Conservation (phyloP, 2,329 filamentous ascomycete species). For the Cytospora mali region DNA sequence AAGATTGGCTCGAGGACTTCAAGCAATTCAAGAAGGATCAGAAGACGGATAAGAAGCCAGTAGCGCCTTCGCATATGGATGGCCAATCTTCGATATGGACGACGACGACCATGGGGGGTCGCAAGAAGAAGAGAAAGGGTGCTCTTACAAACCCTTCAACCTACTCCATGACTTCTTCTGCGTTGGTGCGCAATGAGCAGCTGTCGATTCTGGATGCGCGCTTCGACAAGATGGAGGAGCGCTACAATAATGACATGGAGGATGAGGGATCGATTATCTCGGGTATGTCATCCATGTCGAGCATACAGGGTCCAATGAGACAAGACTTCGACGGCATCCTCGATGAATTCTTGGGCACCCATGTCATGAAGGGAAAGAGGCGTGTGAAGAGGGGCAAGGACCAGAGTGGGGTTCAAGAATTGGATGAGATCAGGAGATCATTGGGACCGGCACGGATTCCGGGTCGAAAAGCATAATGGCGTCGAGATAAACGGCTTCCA, state of each 20-base stretch:
- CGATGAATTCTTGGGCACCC: constrained; percentile 85
- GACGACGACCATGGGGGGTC: constrained; percentile 76
- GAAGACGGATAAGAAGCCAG: constrained; percentile 48
- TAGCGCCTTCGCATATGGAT: constrained; percentile 59
- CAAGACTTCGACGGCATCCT: constrained; percentile 86
- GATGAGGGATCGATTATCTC: constrained; percentile 58
- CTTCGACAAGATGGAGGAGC: constrained; percentile 88
- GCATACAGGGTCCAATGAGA: constrained; percentile 68
- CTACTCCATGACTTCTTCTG: constrained; percentile 98
- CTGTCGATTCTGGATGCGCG: constrained; percentile 82
- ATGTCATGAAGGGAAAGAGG: constrained; percentile 72
- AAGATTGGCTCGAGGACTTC: constrained; percentile 90
- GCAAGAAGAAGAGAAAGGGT: constrained; percentile 92
- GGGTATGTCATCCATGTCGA: constrained; percentile 64
- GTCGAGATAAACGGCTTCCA: neutral
- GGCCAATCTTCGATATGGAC: constrained; percentile 72
- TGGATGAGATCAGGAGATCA: constrained; percentile 84
- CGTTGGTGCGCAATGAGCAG: constrained; percentile 87
- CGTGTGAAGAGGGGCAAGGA: constrained; percentile 78
- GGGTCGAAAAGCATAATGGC: constrained; percentile 18
- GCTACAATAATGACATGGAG: constrained; percentile 60
- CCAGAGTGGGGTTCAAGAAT: constrained; percentile 80
- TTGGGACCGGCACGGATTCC: constrained; percentile 74
- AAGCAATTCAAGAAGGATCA: constrained; percentile 90
- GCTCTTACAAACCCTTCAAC: constrained; percentile 86